These are phyloP conservation scores for Polychytrium aggregatum DNA, from an alignment of 192 early-diverging fungal species.

Conservation along the genomic window DNA sequence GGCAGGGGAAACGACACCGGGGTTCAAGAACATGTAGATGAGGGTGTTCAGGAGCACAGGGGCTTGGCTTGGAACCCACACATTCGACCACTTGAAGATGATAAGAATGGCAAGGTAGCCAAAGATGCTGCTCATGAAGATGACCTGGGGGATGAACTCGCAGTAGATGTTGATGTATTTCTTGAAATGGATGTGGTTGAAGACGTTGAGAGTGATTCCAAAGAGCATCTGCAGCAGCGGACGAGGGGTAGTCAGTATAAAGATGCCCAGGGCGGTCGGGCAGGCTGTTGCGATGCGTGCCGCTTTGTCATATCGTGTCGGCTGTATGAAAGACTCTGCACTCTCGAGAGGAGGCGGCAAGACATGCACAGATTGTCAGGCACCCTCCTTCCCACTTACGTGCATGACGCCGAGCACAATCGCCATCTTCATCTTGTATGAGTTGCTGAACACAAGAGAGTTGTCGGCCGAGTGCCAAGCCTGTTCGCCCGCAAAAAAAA, in stretches of 20 bases:
- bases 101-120: conserved; percentile 90
- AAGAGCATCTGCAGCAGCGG: conserved; percentile 64
- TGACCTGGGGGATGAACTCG: conserved; percentile 89
- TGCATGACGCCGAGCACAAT: conserved; percentile 93
- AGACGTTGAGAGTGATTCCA: conserved; percentile 79
- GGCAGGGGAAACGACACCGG: conserved; percentile 58
- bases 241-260: not conserved
- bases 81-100: conserved; percentile 87
- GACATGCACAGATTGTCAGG: no score
- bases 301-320: no score
- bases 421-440: conserved; percentile 99
- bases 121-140: conserved; percentile 89
- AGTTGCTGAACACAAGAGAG: conserved; percentile 89
- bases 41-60: conserved; percentile 95
- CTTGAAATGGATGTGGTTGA: conserved; percentile 84
- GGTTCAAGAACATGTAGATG: conserved; percentile 98
- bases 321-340: no score
- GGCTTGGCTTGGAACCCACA: conserved; percentile 50
- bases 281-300: no score
- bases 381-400: no score
- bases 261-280: no score
- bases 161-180: conserved; percentile 66
- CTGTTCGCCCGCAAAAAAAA: conserved; percentile 7
- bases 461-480: conserved; percentile 92
- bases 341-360: no score